Evolutionary conservation across 208 protist species (phyloP).

Genomic region (Trypanosoma avium): DNA sequence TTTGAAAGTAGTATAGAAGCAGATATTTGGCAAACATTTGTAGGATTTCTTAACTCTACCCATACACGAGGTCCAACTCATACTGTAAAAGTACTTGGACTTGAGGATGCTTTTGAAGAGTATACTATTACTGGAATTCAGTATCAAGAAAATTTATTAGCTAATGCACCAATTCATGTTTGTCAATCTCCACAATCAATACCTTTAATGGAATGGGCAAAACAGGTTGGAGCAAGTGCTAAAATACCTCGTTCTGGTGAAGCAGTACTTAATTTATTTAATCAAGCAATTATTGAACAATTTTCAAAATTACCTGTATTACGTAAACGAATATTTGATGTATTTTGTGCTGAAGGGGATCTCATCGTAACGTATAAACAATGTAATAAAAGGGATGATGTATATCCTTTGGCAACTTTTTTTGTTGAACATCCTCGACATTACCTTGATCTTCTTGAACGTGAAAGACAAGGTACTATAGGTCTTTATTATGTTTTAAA

Average conservation of each 20-base stretch:
- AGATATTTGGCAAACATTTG: slow-evolving; percentile 78
- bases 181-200: slow-evolving; percentile 51
- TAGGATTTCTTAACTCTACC: slow-evolving; percentile 36
- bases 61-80: slow-evolving; percentile 36
- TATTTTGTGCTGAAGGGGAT: slow-evolving; percentile 79
- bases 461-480: slow-evolving; percentile 62
- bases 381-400: slow-evolving; percentile 43
- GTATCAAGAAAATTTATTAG: slow-evolving; percentile 75
- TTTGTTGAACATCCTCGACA: slow-evolving; percentile 72
- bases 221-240: slow-evolving; percentile 36
- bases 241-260: slow-evolving; percentile 33
- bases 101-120: slow-evolving; percentile 78
- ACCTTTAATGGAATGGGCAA: slow-evolving; percentile 56
- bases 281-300: slow-evolving; percentile 75
- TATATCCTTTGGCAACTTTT: slow-evolving; percentile 69
- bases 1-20: slow-evolving; percentile 76
- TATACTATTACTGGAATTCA: slow-evolving; percentile 76
- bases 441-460: slow-evolving; percentile 71
- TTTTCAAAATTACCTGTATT: slow-evolving; percentile 76
- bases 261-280: slow-evolving; percentile 61
- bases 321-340: slow-evolving; percentile 55
- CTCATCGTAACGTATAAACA: slow-evolving; percentile 73
- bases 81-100: slow-evolving; percentile 51
- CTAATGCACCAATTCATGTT: slow-evolving; percentile 44
- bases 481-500: slow-evolving; percentile 74